These are phyloP conservation scores for Plectosphaerella cucumerina DNA, from an alignment of 2,329 filamentous ascomycete species.

Conservation along the genomic window DNA sequence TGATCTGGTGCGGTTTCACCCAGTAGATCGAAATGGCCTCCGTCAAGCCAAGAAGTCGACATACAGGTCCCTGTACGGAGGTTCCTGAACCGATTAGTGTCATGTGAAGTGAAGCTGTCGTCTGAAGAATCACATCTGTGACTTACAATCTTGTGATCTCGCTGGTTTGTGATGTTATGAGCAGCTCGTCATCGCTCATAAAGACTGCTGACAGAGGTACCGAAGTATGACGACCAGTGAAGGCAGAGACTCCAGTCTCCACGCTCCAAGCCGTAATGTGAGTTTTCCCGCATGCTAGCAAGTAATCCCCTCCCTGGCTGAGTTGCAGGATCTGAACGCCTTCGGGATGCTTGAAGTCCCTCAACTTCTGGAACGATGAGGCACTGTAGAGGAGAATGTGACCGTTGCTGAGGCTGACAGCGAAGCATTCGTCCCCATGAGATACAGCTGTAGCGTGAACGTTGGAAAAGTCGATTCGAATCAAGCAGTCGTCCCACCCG, in stretches of 20 bases:
- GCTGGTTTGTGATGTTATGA: constrained; percentile 12
- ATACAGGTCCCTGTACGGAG: constrained; percentile 8
- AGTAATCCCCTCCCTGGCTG: constrained; percentile 15
- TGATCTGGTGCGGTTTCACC: constrained; percentile 7
- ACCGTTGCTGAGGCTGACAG: constrained; percentile 23
- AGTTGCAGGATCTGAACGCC: constrained; percentile 19
- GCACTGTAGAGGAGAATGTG: constrained; percentile 22
- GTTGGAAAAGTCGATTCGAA: constrained; percentile 20
- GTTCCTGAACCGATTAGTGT: constrained; percentile 5
- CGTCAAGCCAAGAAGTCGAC: constrained; percentile 6
- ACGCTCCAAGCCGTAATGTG: constrained; percentile 16
- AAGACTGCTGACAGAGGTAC: constrained; percentile 12
- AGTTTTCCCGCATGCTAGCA: constrained; percentile 18
- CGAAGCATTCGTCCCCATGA: constrained; percentile 20
- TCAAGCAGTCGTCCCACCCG: constrained; percentile 28
- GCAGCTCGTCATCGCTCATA: constrained; percentile 7
- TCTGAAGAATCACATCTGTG: background rate
- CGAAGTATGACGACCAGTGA: constrained; percentile 9
- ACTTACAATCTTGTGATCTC: constrained; percentile 15
- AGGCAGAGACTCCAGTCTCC: constrained; percentile 8
- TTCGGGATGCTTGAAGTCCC: constrained; percentile 18
- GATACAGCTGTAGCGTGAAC: constrained; percentile 17
- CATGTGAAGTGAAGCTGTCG: background rate
- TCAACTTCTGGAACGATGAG: constrained; percentile 15
- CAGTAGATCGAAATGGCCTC: background rate